Evolutionary conservation across 1,139 yeast genomes (phyloP).

Genomic region (Zygoascus meyerae): DNA sequence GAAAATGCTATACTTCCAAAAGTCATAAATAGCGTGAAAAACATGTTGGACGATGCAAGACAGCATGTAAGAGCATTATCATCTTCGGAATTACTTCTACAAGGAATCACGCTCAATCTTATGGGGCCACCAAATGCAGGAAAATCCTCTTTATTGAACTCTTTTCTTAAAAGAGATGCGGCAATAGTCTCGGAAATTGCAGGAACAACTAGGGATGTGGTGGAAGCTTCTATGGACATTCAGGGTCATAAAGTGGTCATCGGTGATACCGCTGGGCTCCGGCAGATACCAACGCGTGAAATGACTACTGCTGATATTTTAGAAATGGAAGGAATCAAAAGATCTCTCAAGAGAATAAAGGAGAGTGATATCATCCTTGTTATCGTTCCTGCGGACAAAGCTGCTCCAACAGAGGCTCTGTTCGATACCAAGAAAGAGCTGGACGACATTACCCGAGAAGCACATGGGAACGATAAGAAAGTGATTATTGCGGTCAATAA

Average conservation of each 20-base stretch:
- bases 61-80: slow-evolving; percentile 42
- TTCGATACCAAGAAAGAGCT: slow-evolving; percentile 24
- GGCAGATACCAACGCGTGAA: slow-evolving; percentile 41
- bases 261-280: slow-evolving; percentile 92
- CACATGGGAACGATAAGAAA: slow-evolving; percentile 15
- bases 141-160: slow-evolving; percentile 76
- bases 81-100: slow-evolving; percentile 57
- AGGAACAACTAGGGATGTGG: slow-evolving; percentile 89
- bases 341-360: slow-evolving; percentile 63
- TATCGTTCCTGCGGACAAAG: slow-evolving; percentile 27
- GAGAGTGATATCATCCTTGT: slow-evolving; percentile 52
- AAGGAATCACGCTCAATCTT: slow-evolving; percentile 69
- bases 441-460: slow-evolving; percentile 19
- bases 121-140: slow-evolving; percentile 97
- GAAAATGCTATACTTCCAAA: slow-evolving; percentile 36
- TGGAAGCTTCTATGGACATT: slow-evolving; percentile 76
- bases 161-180: slow-evolving; percentile 69
- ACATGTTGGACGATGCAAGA: slow-evolving; percentile 43
- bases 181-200: slow-evolving; percentile 90
- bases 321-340: slow-evolving; percentile 75
- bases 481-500: slow-evolving; percentile 33
- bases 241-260: slow-evolving; percentile 77
- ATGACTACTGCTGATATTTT: slow-evolving; percentile 33
- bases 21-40: slow-evolving; percentile 43
- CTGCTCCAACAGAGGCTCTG: slow-evolving; percentile 4